A percentile compares a stretch with the other conserved stretches of the same genome.
Evolutionary conservation across 768 basidiomycete species (phyloP).

Genomic region (Pleurotus giganteus): DNA sequence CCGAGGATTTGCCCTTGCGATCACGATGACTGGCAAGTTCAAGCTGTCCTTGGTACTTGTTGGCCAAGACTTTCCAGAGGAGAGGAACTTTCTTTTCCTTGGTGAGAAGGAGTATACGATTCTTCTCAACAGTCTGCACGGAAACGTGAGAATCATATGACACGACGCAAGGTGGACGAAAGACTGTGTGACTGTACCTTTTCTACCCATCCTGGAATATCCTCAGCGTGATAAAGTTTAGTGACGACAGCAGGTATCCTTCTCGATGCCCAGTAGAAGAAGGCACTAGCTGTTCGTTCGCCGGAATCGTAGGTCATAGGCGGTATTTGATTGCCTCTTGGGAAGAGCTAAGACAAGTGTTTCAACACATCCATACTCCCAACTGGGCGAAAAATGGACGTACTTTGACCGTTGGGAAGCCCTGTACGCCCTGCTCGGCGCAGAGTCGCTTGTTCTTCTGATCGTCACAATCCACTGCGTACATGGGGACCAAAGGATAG

Average conservation of each 20-base stretch:
- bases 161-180: background rate
- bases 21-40: conserved; percentile 65
- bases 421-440: conserved; percentile 79
- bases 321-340: conserved; percentile 62
- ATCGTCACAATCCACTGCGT: conserved; percentile 92
- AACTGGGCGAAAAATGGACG: conserved; percentile 2
- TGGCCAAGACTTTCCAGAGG: conserved; percentile 77
- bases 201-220: conserved; percentile 66
- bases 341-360: conserved; percentile 57
- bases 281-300: conserved; percentile 67
- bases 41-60: conserved; percentile 65
- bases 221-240: conserved; percentile 51
- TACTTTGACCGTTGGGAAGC: conserved; percentile 93
- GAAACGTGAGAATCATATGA: background rate
- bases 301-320: conserved; percentile 64
- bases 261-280: conserved; percentile 75
- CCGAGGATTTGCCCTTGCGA: conserved; percentile 57
- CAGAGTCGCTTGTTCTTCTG: conserved; percentile 80
- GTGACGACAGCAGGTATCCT: conserved; percentile 72
- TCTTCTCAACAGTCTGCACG: conserved; percentile 32
- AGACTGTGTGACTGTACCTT: conserved; percentile 45
- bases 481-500: conserved; percentile 80
- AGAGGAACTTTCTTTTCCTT: conserved; percentile 76
- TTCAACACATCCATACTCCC: background rate
- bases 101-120: conserved; percentile 67